Evolutionary conservation across 2,329 filamentous ascomycete genomes (phyloP).

Genomic region (Nemania serpens): DNA sequence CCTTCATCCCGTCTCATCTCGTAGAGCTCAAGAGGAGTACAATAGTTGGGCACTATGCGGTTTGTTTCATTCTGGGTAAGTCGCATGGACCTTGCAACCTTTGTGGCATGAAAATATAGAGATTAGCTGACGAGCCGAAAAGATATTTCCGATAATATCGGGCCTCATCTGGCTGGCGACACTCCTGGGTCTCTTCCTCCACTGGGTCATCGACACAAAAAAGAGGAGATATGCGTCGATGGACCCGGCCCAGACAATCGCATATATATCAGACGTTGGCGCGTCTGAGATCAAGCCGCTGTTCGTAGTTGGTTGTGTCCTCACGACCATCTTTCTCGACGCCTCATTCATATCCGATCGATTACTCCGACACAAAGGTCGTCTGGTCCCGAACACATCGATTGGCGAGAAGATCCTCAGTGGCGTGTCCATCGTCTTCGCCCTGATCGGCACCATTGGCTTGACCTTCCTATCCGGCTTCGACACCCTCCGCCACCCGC

Average conservation of each 20-base stretch:
- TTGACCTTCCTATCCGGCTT: constrained; percentile 85
- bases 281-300: constrained; percentile 70
- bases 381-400: constrained; percentile 74
- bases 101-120: neutral
- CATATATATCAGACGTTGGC: constrained; percentile 74
- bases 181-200: constrained; percentile 71
- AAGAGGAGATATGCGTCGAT: constrained; percentile 65
- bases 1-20: neutral
- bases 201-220: constrained; percentile 65
- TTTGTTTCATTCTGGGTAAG: constrained; percentile 39
- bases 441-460: constrained; percentile 76
- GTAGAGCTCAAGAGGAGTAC: neutral
- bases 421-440: constrained; percentile 66
- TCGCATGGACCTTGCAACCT: neutral
- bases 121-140: neutral
- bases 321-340: constrained; percentile 81
- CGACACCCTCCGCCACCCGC: constrained; percentile 72
- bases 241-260: constrained; percentile 60
- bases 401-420: constrained; percentile 66
- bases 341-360: constrained; percentile 80
- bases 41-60: constrained; percentile 26
- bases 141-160: constrained; percentile 69
- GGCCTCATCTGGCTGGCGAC: constrained; percentile 68
- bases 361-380: constrained; percentile 80
- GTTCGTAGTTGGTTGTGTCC: constrained; percentile 72